Evolutionary conservation across 768 basidiomycete genomes (phyloP).

Genomic region (Leucosporidium creatinivorum): DNA sequence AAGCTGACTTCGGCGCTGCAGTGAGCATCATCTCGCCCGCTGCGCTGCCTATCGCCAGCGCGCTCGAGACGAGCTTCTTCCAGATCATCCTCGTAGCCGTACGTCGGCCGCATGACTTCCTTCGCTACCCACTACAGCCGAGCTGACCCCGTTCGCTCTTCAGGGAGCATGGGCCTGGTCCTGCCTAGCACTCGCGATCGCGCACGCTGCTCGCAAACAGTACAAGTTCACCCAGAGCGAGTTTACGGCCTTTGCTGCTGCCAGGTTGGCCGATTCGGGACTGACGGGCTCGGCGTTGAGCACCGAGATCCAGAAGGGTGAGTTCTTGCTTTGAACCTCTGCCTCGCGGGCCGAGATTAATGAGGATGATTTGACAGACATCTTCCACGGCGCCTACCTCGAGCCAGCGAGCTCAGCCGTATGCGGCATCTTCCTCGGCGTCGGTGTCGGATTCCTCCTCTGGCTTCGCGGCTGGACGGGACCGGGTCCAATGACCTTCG

Average conservation of each 20-base stretch:
- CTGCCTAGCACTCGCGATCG: constrained; percentile 11
- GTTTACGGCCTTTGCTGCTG: constrained; percentile 1
- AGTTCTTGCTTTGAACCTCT: too few relatives aligned
- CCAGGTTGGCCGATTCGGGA: constrained; percentile 4
- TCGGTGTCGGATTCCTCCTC: constrained; percentile 26
- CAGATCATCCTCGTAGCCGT: constrained; percentile 25
- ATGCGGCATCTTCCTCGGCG: constrained; percentile 33
- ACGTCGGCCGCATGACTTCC: background rate
- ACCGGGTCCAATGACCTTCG: background rate
- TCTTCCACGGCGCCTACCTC: constrained; percentile 31
- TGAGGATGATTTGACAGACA: constrained; percentile 6
- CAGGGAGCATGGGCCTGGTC: background rate
- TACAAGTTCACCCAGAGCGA: constrained; percentile 8
- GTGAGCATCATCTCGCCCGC: constrained; percentile 23
- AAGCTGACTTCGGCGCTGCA: background rate
- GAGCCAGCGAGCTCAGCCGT: constrained; percentile 23
- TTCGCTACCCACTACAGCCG: background rate
- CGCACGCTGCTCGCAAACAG: constrained; percentile 12
- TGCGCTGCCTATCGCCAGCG: constrained; percentile 8
- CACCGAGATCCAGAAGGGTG: background rate
- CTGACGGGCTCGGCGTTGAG: constrained; percentile 7
- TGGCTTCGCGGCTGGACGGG: constrained; percentile 2
- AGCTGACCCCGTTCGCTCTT: background rate
- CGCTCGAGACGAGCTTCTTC: constrained; percentile 25
- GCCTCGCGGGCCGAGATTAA: too few relatives aligned